Percentiles rank a stretch among this genome's conserved stretches.
These are phyloP conservation scores for Vanilla planifolia DNA, from an alignment of 106 monocot genomes.

Conservation along the genomic window DNA sequence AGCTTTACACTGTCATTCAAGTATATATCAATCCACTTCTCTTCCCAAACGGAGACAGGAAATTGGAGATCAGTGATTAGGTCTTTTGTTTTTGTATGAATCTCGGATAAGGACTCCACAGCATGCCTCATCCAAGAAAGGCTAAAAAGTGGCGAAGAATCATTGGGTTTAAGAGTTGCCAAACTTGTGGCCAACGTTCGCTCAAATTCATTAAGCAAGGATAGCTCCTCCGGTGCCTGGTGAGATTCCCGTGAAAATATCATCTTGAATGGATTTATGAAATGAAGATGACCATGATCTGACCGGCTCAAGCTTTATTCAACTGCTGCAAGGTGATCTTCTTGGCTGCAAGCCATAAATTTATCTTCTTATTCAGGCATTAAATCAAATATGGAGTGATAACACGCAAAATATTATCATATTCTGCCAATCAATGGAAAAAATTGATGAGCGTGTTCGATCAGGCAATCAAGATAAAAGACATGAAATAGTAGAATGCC, in stretches of 20 bases:
- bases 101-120: slow-evolving; percentile 37
- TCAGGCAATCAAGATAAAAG: too few species aligned
- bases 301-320: slow-evolving; percentile 63
- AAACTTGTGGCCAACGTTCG: slow-evolving; percentile 38
- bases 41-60: slow-evolving; percentile 82
- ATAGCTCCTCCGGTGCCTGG: slow-evolving; percentile 32
- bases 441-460: too few species aligned
- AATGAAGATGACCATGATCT: slow-evolving; percentile 38
- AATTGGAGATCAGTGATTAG: slow-evolving; percentile 72
- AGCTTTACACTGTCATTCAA: slow-evolving; percentile 73
- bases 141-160: slow-evolving; percentile 38
- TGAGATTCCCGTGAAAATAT: slow-evolving; percentile 36
- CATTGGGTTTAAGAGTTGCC: slow-evolving; percentile 42
- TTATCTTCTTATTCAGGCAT: background rate
- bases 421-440: too few species aligned
- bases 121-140: slow-evolving; percentile 72
- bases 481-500: too few species aligned
- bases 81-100: slow-evolving; percentile 36
- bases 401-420: background rate
- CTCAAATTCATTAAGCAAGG: slow-evolving; percentile 45
- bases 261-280: slow-evolving; percentile 62
- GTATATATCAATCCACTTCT: slow-evolving; percentile 75
- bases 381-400: background rate
- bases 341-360: background rate
- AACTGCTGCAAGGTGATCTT: slow-evolving; percentile 16